Percentiles rank a stretch among this genome's conserved stretches.
Evolutionary conservation across 805 yeast genomes (phyloP).

Genomic region (Candida quercuum): DNA sequence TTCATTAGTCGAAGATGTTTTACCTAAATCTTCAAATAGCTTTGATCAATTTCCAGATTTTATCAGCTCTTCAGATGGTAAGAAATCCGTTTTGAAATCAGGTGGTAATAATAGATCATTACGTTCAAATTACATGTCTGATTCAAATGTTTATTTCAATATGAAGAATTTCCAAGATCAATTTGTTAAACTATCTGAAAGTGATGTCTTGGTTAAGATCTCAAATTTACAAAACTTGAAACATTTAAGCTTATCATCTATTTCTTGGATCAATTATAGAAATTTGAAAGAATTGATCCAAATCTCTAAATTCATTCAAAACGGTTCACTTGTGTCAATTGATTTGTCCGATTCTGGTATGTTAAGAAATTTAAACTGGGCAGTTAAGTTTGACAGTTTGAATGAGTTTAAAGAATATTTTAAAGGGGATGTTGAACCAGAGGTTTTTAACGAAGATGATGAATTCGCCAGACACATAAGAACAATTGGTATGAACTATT

Average conservation of each 20-base stretch:
- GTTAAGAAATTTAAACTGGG: constrained; percentile 45
- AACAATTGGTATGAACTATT: constrained; percentile 23
- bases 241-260: constrained; percentile 29
- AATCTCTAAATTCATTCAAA: constrained; percentile 16
- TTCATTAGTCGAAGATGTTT: constrained; percentile 20
- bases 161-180: constrained; percentile 15
- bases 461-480: constrained; percentile 8
- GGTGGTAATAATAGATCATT: not conserved
- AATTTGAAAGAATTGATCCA: constrained; percentile 26
- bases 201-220: constrained; percentile 22
- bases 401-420: constrained; percentile 16
- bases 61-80: not conserved
- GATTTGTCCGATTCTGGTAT: constrained; percentile 46
- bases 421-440: constrained; percentile 11
- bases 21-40: constrained; percentile 1
- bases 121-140: constrained; percentile 12
- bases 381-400: constrained; percentile 12
- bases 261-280: constrained; percentile 43
- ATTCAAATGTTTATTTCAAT: constrained; percentile 21
- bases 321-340: constrained; percentile 16
- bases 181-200: constrained; percentile 15
- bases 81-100: not conserved
- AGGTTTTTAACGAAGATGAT: constrained; percentile 4
- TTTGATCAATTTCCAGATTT: not conserved
- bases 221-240: constrained; percentile 33